Conservation (phyloP, 768 basidiomycete genomes). For the Tylopilus cervinicoccineus region DNA sequence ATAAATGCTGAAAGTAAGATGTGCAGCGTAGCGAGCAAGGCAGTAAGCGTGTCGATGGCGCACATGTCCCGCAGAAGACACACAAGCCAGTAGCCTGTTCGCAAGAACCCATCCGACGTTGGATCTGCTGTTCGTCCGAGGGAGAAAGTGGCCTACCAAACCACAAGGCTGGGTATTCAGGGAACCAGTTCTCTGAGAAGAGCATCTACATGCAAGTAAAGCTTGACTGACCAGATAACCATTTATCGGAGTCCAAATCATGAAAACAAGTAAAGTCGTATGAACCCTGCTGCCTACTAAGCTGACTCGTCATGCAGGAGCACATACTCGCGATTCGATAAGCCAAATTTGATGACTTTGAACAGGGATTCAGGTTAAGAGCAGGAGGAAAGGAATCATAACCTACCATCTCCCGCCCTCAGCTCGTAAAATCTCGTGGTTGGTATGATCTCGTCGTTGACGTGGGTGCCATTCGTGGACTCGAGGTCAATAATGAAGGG, state of each 20-base stretch:
- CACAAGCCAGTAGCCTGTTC: neutral
- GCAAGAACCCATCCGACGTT: neutral
- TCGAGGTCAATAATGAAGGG: conserved; percentile 98
- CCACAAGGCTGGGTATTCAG: neutral
- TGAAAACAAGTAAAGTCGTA: neutral
- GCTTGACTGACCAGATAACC: conserved; percentile 1
- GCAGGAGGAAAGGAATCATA: neutral
- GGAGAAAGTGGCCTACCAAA: neutral
- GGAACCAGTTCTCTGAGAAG: neutral
- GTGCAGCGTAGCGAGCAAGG: neutral
- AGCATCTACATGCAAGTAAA: neutral
- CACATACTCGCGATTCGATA: conserved; percentile 79
- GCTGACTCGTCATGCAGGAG: conserved; percentile 74
- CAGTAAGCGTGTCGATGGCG: neutral
- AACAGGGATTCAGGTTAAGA: conserved; percentile 8
- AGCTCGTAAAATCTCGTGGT: conserved; percentile 85
- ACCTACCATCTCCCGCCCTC: conserved; percentile 70
- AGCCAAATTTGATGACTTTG: conserved; percentile 81
- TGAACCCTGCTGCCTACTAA: conserved; percentile 20
- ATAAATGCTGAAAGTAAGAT: neutral
- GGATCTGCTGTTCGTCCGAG: neutral
- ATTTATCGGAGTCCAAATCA: neutral
- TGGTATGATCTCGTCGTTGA: conserved; percentile 85
- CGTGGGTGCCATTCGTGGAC: conserved; percentile 94
- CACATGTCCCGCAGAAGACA: too few relatives aligned